These are phyloP conservation scores for Phytophthora meadii DNA, from an alignment of 352 stramenopile genomes.

Conservation along the genomic window DNA sequence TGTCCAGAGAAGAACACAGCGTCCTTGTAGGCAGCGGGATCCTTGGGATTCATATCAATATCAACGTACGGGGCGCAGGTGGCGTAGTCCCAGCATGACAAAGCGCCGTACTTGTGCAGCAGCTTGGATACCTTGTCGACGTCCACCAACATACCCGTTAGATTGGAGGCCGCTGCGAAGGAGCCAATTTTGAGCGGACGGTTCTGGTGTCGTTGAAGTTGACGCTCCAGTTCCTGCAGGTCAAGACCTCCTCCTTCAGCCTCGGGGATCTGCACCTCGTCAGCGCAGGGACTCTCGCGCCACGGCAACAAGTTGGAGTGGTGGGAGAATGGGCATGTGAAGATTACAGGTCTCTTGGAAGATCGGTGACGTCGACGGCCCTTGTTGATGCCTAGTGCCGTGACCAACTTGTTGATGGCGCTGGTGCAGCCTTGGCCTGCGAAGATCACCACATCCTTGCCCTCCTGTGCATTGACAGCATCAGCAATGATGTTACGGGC, in stretches of 20 bases:
- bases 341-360: constrained; percentile 79
- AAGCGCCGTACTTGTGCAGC: constrained; percentile 91
- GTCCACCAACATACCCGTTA: constrained; percentile 94
- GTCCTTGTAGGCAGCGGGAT: constrained; percentile 80
- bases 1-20: constrained; percentile 96
- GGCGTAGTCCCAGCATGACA: constrained; percentile 97
- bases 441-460: constrained; percentile 96
- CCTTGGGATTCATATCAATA: constrained; percentile 97
- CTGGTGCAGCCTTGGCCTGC: constrained; percentile 84
- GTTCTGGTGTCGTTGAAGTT: constrained; percentile 59
- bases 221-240: constrained; percentile 51
- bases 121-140: constrained; percentile 89
- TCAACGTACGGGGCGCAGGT: constrained; percentile 92
- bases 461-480: constrained; percentile 82
- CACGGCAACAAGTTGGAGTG: constrained; percentile 98
- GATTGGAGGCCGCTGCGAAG: constrained; percentile 95
- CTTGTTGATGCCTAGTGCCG: constrained; percentile 61
- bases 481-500: constrained; percentile 93
- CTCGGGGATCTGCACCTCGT: constrained; percentile 85
- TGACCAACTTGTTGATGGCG: constrained; percentile 89
- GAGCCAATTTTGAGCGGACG: constrained; percentile 84
- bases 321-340: constrained; percentile 96
- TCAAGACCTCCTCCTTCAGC: constrained; percentile 61
- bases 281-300: constrained; percentile 88
- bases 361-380: constrained; percentile 31